Evolutionary conservation across 2,329 filamentous ascomycete species (phyloP).

Genomic region (Diaporthe capsici): DNA sequence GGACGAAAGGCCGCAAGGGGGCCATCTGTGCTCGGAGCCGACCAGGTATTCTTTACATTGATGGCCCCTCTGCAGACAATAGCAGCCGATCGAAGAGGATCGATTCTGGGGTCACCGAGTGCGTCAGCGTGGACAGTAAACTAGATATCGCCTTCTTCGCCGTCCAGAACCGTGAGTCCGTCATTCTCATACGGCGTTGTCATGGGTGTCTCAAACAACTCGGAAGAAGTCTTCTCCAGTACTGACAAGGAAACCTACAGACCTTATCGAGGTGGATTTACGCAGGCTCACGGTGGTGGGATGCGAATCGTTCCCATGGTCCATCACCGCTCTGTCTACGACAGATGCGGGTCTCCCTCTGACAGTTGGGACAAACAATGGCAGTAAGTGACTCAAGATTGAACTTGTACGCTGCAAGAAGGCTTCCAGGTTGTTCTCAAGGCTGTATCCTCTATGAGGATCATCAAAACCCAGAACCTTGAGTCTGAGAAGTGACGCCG

Average conservation of each 20-base stretch:
- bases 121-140: conserved; percentile 82
- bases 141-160: conserved; percentile 82
- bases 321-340: conserved; percentile 86
- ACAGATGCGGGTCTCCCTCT: conserved; percentile 77
- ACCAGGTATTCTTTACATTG: conserved; percentile 76
- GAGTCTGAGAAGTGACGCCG: background rate
- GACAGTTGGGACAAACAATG: conserved; percentile 86
- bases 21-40: conserved; percentile 76
- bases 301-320: conserved; percentile 81
- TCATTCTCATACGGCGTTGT: conserved; percentile 15
- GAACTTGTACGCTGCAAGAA: background rate
- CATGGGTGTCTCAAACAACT: background rate
- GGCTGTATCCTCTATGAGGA: background rate
- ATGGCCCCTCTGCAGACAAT: conserved; percentile 61
- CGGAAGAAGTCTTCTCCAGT: background rate
- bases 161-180: conserved; percentile 75
- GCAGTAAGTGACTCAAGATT: conserved; percentile 51
- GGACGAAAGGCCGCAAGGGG: conserved; percentile 68
- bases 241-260: conserved; percentile 49
- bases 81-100: conserved; percentile 72
- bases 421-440: background rate
- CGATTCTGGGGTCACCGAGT: conserved; percentile 82
- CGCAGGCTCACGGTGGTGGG: conserved; percentile 78
- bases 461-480: background rate
- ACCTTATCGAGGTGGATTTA: conserved; percentile 86